Evolutionary conservation across 768 basidiomycete genomes (phyloP), one percentile per base, ranked within the genome.

Genomic region (Mycena chlorophos): DNA sequence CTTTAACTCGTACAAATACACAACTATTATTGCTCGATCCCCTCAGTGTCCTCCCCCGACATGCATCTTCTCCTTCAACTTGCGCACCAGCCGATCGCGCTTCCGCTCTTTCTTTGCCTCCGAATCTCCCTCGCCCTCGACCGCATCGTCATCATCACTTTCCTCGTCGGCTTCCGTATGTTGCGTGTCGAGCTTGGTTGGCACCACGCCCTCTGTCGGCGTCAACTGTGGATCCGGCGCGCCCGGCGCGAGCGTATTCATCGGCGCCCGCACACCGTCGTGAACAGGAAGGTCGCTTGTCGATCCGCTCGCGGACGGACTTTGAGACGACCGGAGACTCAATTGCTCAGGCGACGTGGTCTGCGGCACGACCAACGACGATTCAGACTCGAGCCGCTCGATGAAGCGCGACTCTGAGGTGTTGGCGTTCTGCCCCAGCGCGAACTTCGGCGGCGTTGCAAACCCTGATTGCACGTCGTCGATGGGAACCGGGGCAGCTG

Each of bases 401-500:
- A 46, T 13, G 45, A 46, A 46, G 12, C 45, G 45, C 23, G 45
- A 46, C 20, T 46, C 8, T 10, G 40, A 10, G 40, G 12, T 10
- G 40, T 10, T 25, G 34, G 40, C 12, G 40, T 43, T n/a, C n/a
- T n/a, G n/a, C n/a, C n/a, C n/a, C n/a, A n/a, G n/a, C n/a, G n/a
- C n/a, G n/a, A n/a, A n/a, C n/a, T n/a, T n/a, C n/a, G n/a, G n/a
- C n/a, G n/a, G n/a, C n/a, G n/a, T n/a, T n/a, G n/a, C n/a, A n/a
- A n/a, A n/a, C n/a, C n/a, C n/a, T n/a, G n/a, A n/a, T n/a, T n/a
- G n/a, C 6, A 25, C 13, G 45, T 56, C 27, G 52, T 53, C 37
- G 58, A 64, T 51, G 61, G 49, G 57, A 61, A 52, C 39, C 58
- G 27, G 46, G 60, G 49, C 12, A 10, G 45, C 45, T 2, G 69